These are phyloP conservation scores for Acidiella bohemica DNA, from an alignment of 495 filamentous ascomycete species.

Conservation along the genomic window DNA sequence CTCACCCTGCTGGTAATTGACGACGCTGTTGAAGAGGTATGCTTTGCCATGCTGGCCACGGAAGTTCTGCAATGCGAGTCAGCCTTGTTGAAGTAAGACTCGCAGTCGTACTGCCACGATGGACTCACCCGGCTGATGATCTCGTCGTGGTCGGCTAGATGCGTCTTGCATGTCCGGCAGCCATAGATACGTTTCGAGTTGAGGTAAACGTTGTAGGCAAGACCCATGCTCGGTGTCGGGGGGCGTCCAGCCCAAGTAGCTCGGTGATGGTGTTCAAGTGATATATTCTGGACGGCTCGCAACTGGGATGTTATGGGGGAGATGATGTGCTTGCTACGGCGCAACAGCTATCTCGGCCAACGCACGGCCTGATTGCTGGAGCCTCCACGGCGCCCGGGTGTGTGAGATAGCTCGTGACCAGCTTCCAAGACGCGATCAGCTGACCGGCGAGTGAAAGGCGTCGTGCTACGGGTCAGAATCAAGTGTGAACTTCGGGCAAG, in stretches of 20 bases:
- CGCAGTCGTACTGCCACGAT: too few relatives aligned
- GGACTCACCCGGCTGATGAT: conserved; percentile 76
- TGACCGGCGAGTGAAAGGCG: too few relatives aligned
- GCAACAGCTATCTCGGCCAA: too few relatives aligned
- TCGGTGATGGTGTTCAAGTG: too few relatives aligned
- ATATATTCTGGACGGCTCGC: conserved; percentile 1
- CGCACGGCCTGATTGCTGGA: too few relatives aligned
- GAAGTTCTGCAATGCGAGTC: conserved; percentile 58
- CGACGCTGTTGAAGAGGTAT: conserved; percentile 86
- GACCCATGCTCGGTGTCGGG: conserved; percentile 54
- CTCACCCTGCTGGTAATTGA: conserved; percentile 71
- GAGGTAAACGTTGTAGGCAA: conserved; percentile 92
- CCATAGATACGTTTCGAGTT: conserved; percentile 82
- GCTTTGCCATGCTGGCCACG: conserved; percentile 97
- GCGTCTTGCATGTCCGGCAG: conserved; percentile 90
- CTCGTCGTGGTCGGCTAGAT: conserved; percentile 86
- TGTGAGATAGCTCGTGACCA: too few relatives aligned
- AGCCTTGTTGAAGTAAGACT: too few relatives aligned
- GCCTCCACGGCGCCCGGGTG: too few relatives aligned
- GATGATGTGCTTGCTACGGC: background rate
- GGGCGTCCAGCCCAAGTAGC: conserved; percentile 8
- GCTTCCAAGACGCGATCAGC: too few relatives aligned
- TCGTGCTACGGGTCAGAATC: too few relatives aligned
- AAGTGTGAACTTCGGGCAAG: too few relatives aligned
- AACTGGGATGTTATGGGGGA: background rate